phyloP scores from a whole-genome alignment of 2,329 filamentous ascomycete species.

The Berkeleyomyces rouxiae region DNA sequence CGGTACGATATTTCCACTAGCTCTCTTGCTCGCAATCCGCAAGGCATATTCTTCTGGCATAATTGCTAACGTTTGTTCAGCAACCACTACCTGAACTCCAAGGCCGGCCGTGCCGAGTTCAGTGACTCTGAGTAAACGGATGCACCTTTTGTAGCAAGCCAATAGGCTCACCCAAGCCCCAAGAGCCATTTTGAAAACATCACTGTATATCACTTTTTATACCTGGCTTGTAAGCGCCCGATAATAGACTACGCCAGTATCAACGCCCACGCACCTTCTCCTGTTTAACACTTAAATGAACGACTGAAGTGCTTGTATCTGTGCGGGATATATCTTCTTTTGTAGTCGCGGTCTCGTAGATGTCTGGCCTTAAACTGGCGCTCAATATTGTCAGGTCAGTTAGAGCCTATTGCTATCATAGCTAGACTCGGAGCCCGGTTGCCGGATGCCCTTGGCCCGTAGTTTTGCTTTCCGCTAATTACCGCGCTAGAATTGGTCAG shows the following conservation, averaged over 20 bases:
- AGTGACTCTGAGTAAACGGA: slow-evolving; percentile 20
- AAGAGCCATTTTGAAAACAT: slow-evolving; percentile 8
- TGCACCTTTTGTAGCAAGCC: not conserved
- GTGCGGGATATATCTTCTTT: not conserved
- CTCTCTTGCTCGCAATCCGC: not conserved
- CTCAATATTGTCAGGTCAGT: too few species aligned
- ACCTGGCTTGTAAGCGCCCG: slow-evolving; percentile 7
- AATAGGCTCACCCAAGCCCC: not conserved
- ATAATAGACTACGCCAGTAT: slow-evolving; percentile 11
- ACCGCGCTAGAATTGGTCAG: slow-evolving; percentile 2
- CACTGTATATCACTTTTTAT: slow-evolving; percentile 14
- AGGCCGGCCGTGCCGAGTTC: slow-evolving; percentile 48
- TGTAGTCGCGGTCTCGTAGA: not conserved
- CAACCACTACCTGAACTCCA: slow-evolving; percentile 70
- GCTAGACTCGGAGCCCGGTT: too few species aligned
- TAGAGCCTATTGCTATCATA: too few species aligned
- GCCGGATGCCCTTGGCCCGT: too few species aligned
- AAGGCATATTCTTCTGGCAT: not conserved
- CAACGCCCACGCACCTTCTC: not conserved
- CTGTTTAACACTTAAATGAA: not conserved
- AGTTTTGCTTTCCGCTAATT: not conserved
- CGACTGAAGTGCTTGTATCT: not conserved
- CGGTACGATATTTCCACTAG: slow-evolving; percentile 41
- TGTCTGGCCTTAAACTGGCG: not conserved
- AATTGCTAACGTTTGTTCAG: slow-evolving; percentile 24